Conservation (phyloP, 2,329 filamentous ascomycete genomes). For the Eurotiales sp. region DNA sequence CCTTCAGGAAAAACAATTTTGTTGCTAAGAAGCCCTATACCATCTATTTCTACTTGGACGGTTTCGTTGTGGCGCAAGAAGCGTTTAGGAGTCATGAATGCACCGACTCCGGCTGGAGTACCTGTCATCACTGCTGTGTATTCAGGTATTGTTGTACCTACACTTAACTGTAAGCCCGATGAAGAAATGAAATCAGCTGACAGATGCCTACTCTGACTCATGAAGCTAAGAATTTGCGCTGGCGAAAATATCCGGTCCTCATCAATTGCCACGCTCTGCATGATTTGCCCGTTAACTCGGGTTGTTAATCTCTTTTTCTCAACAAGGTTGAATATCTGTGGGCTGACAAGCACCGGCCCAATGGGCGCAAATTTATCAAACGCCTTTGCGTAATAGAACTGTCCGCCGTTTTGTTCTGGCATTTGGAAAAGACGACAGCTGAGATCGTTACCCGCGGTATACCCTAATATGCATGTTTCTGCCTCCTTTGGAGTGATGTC, state of each 20-base stretch:
- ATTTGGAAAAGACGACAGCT: conserved; percentile 29
- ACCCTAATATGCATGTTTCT: conserved; percentile 28
- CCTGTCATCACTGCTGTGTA: conserved; percentile 42
- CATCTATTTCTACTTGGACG: conserved; percentile 17
- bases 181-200: neutral
- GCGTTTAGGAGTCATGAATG: neutral
- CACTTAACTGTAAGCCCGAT: conserved; percentile 7
- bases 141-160: conserved; percentile 36
- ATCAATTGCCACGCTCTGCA: conserved; percentile 35
- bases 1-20: conserved; percentile 8
- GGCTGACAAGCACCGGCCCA: conserved; percentile 35
- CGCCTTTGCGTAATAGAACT: conserved; percentile 41
- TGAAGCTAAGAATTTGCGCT: conserved; percentile 30
- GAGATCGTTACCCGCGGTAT: conserved; percentile 32
- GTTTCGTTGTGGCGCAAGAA: conserved; percentile 16
- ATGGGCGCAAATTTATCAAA: conserved; percentile 37
- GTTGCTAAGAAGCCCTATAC: conserved; percentile 8
- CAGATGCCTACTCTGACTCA: conserved; percentile 12
- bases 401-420: conserved; percentile 25
- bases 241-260: conserved; percentile 38
- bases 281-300: conserved; percentile 33
- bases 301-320: conserved; percentile 33
- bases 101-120: conserved; percentile 33
- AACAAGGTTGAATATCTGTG: conserved; percentile 25
- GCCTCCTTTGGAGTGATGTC: conserved; percentile 18